Evolutionary conservation across 23 red algal species (phyloP).

Genomic region (Gracilaria domingensis): DNA sequence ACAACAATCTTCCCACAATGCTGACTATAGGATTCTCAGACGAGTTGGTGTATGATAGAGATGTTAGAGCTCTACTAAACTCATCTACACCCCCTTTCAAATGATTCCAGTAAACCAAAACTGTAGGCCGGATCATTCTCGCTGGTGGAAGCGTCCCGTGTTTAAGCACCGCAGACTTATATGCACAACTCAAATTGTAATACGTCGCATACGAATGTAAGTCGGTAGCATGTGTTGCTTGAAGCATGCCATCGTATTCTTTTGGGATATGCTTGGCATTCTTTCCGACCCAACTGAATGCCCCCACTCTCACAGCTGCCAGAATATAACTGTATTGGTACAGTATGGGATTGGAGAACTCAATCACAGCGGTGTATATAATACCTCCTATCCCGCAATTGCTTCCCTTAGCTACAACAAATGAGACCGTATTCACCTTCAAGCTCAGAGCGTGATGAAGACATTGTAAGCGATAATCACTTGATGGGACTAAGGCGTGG

Average conservation of each 20-base stretch:
- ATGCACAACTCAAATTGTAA: constrained; percentile 6
- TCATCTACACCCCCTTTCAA: constrained; percentile 18
- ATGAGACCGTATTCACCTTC: neutral
- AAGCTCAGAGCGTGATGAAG: constrained; percentile 12
- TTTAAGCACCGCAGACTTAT: neutral
- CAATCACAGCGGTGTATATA: neutral
- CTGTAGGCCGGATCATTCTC: constrained; percentile 9
- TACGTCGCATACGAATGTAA: constrained; percentile 13
- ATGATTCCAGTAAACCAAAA: constrained; percentile 38
- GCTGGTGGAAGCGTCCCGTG: constrained; percentile 5
- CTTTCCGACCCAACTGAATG: constrained; percentile 36
- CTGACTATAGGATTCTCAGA: constrained; percentile 26
- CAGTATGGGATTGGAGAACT: neutral
- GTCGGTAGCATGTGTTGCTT: constrained; percentile 1
- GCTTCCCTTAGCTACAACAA: constrained; percentile 25
- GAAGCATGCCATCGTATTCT: neutral
- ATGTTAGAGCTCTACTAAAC: constrained; percentile 23
- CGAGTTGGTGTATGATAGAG: neutral
- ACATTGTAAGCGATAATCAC: constrained; percentile 1
- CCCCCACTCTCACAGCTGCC: neutral
- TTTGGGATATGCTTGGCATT: neutral
- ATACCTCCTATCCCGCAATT: neutral
- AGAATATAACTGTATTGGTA: no score
- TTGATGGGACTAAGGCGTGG: constrained; percentile 13
- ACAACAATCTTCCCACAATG: constrained; percentile 2